Base-by-base conservation (phyloP, 306 rosid genomes). In the Quercus alba region DNA sequence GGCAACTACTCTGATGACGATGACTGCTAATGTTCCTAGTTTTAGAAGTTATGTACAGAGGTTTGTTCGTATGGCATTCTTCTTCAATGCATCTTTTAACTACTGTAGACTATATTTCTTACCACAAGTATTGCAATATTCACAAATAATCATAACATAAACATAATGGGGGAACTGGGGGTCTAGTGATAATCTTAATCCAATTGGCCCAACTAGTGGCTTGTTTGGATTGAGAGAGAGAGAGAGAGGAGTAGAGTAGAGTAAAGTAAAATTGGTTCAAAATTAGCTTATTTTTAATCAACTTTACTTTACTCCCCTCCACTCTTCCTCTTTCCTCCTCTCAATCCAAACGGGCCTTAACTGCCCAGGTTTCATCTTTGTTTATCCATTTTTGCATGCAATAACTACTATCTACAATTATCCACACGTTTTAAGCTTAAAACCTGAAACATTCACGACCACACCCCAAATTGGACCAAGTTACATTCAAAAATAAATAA, bases 1-100 rank as follows among this genome's bases (percentile, higher is more conserved):
- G 84, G 56, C 62, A 75, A 81, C 74, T 72, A 66, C 63, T 84
- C 90, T 57, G 90, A 87, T 7, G 89, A 73, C 25, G 85, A 78
- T 76, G 80, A 85, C 49, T 63, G 68, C 26, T 78, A 63, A 31
- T 72, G 35, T 44, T 35, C 72, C 33, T 33, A 30, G 71, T 63
- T 63, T 63, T 5, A 14, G 33, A 2, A 66, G 71, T 6, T 15
- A 19, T 8, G 46, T 33, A 33, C 10, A 67, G 72, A 33, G 44
- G 72, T 67, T 67, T 33, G 15, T 28, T 67, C 72, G 25, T 18
- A 3, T 66, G 4, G 25, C 41, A 28, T 28, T 67, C 35, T 66
- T 9, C 49, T 9, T 0, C n/a, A 13, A 18, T 67, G 46, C 15
- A 12, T 23, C 25, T 25, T 58, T 23, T 18, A 25, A 1, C 33